phyloP scores from a whole-genome alignment of 2,329 filamentous ascomycete species.

The Penicillium sp. region DNA sequence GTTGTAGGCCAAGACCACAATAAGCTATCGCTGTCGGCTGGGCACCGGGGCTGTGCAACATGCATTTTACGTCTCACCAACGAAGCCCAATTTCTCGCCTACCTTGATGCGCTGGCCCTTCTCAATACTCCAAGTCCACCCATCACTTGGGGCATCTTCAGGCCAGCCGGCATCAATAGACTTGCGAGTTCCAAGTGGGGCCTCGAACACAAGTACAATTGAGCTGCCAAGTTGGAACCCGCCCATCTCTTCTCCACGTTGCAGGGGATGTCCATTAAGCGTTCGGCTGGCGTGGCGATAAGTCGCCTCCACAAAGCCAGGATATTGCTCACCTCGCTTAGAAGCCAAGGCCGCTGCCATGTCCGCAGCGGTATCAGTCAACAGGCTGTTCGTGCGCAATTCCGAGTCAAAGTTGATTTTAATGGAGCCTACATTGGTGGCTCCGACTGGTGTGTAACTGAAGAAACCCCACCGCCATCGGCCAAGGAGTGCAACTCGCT shows the following conservation, averaged over 20 bases:
- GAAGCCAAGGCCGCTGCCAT: constrained; percentile 71
- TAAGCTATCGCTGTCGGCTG: neutral
- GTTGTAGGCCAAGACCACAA: neutral
- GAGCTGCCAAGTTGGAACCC: constrained; percentile 94
- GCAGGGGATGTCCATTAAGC: constrained; percentile 71
- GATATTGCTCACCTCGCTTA: constrained; percentile 67
- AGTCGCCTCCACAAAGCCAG: constrained; percentile 86
- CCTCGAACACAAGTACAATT: constrained; percentile 92
- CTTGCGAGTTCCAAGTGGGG: constrained; percentile 56
- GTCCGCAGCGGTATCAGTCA: constrained; percentile 86
- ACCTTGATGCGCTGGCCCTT: constrained; percentile 83
- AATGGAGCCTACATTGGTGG: constrained; percentile 94
- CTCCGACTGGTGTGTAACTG: constrained; percentile 86
- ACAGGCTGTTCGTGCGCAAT: constrained; percentile 80
- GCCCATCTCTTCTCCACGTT: constrained; percentile 91
- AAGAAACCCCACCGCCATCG: constrained; percentile 98
- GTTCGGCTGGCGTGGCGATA: constrained; percentile 70
- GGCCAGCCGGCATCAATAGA: constrained; percentile 55
- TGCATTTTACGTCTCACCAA: constrained; percentile 35
- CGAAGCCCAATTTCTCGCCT: constrained; percentile 72
- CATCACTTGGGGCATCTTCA: constrained; percentile 50
- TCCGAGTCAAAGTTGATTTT: constrained; percentile 94
- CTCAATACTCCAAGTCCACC: constrained; percentile 78
- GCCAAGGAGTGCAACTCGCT: constrained; percentile 84
- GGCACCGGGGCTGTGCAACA: constrained; percentile 5